Base-by-base conservation (phyloP, 1,284 basidiomycete genomes). In the Ceratobasidium papillatum region DNA sequence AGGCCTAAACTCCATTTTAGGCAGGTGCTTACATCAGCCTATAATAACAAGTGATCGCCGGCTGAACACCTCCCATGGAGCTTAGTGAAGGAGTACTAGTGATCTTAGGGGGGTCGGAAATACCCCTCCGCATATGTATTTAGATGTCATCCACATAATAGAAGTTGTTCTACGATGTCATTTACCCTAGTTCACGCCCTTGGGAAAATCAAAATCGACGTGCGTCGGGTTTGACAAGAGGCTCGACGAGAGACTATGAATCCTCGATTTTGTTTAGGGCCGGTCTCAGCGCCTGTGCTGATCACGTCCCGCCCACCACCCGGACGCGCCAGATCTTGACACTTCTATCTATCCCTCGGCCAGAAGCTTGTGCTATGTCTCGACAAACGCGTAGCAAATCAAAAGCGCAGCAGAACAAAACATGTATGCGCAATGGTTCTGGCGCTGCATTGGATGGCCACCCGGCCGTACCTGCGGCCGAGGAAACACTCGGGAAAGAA, bases 1-100 rank as follows among this genome's bases (percentile, higher is more conserved):
- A 59, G 56, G 22, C 34, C 56, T 59, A 34, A 59, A 19, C 19
- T 59, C 56, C 34, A 5, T 59, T 59, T 59, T 38, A 59, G 56
- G 56, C 34, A 34, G 19, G 36, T 34, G 51, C 51, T 54, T 8
- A 59, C 36, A 3, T 32, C 25, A 34, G 25, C 27, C 54, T 56
- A 14, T 56, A 27, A 56, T 30, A 56, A 25, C 54, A 38, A 59
- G 56, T 25, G 38, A 34, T 59, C 32, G 56, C 11, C 56, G 56
- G 14, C 36, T 59, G 22, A 41, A 27, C 58, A 22, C 34, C 12
- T n/a, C 49, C 58, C 38, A 38, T 36, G 19, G 34, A 61, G 58
- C 58, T 41, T 61, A 61, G 58, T 41, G 38, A 22, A 36, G 5
- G 7, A 7, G 34, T 19, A 22, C 34, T 61, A 61, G 14, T 61